Evolutionary conservation across 2,329 filamentous ascomycete species (phyloP).

Genomic region (Mollisiaceae sp.): DNA sequence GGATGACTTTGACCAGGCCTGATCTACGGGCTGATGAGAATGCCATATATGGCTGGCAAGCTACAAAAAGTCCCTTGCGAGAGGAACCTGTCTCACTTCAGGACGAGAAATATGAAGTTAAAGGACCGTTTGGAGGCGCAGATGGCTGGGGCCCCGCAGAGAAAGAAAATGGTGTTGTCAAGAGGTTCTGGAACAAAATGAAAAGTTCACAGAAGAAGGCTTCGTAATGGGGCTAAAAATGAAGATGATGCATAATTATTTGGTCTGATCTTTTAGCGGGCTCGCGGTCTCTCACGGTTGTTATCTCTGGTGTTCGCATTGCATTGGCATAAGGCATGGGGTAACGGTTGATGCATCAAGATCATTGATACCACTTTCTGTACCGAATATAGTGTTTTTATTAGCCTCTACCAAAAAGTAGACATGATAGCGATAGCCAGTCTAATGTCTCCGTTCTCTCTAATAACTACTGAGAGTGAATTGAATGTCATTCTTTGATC

Average conservation of each 20-base stretch:
- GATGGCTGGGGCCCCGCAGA: slow-evolving; percentile 50
- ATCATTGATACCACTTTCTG: slow-evolving; percentile 8
- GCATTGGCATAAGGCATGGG: slow-evolving; percentile 4
- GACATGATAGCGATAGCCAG: background rate
- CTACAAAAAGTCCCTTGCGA: slow-evolving; percentile 42
- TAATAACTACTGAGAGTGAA: background rate
- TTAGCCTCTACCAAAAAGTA: background rate
- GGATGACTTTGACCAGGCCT: slow-evolving; percentile 91
- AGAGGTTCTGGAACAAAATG: slow-evolving; percentile 68
- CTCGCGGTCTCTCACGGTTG: background rate
- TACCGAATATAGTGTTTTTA: background rate
- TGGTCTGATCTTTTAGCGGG: slow-evolving; percentile 25
- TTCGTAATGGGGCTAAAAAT: slow-evolving; percentile 14
- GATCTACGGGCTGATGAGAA: slow-evolving; percentile 81
- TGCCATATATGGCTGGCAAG: slow-evolving; percentile 73
- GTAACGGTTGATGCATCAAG: slow-evolving; percentile 4
- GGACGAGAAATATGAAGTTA: slow-evolving; percentile 54
- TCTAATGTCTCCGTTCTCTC: background rate
- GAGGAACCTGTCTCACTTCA: slow-evolving; percentile 61
- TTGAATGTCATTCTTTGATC: background rate
- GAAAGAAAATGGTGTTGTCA: slow-evolving; percentile 61
- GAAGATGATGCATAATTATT: slow-evolving; percentile 10
- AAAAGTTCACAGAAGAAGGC: slow-evolving; percentile 38
- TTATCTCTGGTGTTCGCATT: background rate
- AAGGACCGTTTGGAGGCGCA: slow-evolving; percentile 42